These are phyloP conservation scores for Erodium chrysanthum DNA, from an alignment of 441 rosid species.

Conservation along the genomic window DNA sequence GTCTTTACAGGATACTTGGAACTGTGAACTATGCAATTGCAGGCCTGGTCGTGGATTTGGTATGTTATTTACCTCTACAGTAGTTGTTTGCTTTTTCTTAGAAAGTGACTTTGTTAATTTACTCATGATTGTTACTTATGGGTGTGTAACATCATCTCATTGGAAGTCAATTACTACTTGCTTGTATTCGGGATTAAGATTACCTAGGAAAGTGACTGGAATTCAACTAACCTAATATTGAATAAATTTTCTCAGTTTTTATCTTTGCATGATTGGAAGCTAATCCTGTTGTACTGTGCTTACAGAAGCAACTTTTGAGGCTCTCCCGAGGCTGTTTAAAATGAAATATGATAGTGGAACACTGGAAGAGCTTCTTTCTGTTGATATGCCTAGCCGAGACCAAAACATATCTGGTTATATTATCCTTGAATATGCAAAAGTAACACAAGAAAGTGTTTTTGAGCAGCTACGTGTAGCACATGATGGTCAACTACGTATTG, in stretches of 20 bases:
- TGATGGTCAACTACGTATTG: conserved; percentile 38
- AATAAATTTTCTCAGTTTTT: neutral
- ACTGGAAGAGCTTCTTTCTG: conserved; percentile 34
- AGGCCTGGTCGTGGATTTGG: conserved; percentile 46
- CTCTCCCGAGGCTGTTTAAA: conserved; percentile 38
- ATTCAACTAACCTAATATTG: neutral
- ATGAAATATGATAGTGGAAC: conserved; percentile 43
- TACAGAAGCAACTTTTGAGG: conserved; percentile 37
- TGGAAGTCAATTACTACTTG: too few species aligned
- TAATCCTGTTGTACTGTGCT: neutral
- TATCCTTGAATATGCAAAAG: conserved; percentile 36
- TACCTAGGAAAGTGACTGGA: neutral
- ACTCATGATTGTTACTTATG: neutral
- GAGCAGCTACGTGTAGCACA: conserved; percentile 43
- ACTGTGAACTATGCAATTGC: conserved; percentile 36
- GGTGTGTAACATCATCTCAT: neutral
- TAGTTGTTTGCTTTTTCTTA: neutral
- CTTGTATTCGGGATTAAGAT: neutral
- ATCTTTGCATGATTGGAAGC: neutral
- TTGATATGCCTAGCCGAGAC: conserved; percentile 35
- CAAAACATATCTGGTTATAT: conserved; percentile 30
- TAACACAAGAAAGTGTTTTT: conserved; percentile 39
- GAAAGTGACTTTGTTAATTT: neutral
- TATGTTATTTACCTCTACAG: conserved; percentile 19
- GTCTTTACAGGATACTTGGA: conserved; percentile 35